phyloP scores from a whole-genome alignment of 2,329 filamentous ascomycete species.

The Keithomyces neogunnii region DNA sequence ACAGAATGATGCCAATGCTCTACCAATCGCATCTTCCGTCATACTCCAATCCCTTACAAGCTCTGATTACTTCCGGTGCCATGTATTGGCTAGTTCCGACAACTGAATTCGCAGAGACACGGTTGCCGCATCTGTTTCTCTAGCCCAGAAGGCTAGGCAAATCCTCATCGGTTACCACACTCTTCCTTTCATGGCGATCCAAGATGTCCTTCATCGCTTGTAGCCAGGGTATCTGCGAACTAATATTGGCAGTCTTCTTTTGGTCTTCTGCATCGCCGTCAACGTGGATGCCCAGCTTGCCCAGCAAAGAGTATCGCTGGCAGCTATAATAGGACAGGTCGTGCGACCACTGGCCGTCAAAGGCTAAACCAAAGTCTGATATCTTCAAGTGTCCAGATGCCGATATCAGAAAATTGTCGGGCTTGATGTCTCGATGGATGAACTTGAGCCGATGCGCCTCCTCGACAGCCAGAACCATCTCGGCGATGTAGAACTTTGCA shows the following conservation, averaged over 20 bases:
- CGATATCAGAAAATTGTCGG: constrained; percentile 92
- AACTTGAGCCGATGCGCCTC: constrained; percentile 81
- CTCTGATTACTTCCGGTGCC: constrained; percentile 85
- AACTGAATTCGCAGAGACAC: constrained; percentile 70
- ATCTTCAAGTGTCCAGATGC: constrained; percentile 87
- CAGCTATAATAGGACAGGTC: constrained; percentile 80
- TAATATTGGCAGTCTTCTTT: constrained; percentile 36
- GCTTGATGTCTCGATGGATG: constrained; percentile 95
- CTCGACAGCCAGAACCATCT: constrained; percentile 94
- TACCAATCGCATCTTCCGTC: constrained; percentile 95
- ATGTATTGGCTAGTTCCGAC: constrained; percentile 98
- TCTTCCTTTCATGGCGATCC: constrained; percentile 24
- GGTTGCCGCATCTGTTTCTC: constrained; percentile 60
- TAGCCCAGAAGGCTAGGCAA: constrained; percentile 49
- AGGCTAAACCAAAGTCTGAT: constrained; percentile 91
- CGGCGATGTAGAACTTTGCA: constrained; percentile 80
- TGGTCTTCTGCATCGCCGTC: constrained; percentile 66
- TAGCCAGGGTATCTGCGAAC: constrained; percentile 24
- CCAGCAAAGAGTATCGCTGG: constrained; percentile 69
- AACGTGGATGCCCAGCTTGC: constrained; percentile 66
- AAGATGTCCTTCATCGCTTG: constrained; percentile 21
- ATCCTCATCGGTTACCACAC: constrained; percentile 16
- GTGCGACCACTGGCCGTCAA: constrained; percentile 92
- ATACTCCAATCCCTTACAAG: constrained; percentile 40
- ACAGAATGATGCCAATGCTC: constrained; percentile 92